Evolutionary conservation across 2,329 filamentous ascomycete genomes (phyloP), one percentile per base, ranked within the genome.

Genomic region (Huntiella savannae): DNA sequence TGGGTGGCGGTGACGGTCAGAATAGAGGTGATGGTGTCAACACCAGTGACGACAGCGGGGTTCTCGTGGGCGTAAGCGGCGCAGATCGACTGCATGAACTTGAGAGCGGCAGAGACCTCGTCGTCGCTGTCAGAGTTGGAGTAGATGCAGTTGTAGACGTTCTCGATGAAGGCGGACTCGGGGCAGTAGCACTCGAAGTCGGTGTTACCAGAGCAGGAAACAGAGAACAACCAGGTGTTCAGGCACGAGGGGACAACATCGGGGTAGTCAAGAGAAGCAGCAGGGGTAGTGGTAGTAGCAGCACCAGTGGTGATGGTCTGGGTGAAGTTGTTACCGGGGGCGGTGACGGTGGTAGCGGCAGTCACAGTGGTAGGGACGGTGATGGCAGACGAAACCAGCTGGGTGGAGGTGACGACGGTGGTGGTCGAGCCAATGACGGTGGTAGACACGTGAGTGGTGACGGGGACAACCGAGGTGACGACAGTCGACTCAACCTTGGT

Each of bases 31-130:
- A 75, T 66, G 35, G 69, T 68, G 17, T 81, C 75, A 54, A 84
- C 76, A 52, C 73, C 77, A 43, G 82, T 92, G 57, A 84, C 74
- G 56, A 96, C 82, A 52, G 71, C 82, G n/a, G 87, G 85, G 73
- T 95, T 94, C 59, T 72, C 55, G 12, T 71, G 67, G 33, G 84
- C 71, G 62, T 79, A 79, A 45, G 71, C 65, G 49, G 82, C 85
- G 67, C 88, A 96, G 64, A 96, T 83, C 60, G 87, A 87, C 62
- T 87, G 79, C 69, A 95, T 80, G 75, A 83, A 94, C 56, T 73
- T 72, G 50, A 91, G 71, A 50, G 85, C 83, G 55, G 76, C 64
- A 46, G 75, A 68, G 54, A 88, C 70, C 58, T 82, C 72, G 40
- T 72, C 66, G 51, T 78, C 71, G 49, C 71, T 70, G 50, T 71